phyloP scores from a whole-genome alignment of 179 eudicot species.

The Spergularia azorica region DNA sequence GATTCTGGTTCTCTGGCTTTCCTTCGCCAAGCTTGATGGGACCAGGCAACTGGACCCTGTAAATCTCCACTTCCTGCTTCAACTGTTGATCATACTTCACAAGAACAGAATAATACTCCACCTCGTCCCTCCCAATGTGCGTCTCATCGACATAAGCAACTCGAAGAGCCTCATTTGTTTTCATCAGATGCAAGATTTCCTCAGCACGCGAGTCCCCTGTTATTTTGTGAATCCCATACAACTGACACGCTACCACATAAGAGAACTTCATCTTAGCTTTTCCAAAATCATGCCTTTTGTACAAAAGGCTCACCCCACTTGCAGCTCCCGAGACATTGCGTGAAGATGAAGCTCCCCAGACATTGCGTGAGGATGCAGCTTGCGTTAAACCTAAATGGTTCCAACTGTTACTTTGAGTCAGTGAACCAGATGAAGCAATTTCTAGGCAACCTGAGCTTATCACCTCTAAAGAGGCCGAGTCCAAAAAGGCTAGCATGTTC shows the following conservation, averaged over 20 bases:
- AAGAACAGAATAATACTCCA: constrained; percentile 79
- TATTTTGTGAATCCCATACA: constrained; percentile 77
- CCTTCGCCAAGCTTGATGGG: constrained; percentile 93
- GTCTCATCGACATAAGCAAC: constrained; percentile 96
- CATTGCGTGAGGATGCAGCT: constrained; percentile 36
- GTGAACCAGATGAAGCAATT: constrained; percentile 49
- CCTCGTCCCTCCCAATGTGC: constrained; percentile 50
- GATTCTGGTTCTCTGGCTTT: constrained; percentile 98
- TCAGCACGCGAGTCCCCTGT: constrained; percentile 77
- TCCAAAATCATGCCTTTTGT: constrained; percentile 73
- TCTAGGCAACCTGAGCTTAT: constrained; percentile 60
- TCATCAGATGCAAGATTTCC: constrained; percentile 78
- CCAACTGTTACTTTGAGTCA: constrained; percentile 36
- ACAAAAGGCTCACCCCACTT: constrained; percentile 60
- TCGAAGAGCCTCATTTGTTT: constrained; percentile 93
- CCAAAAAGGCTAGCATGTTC: constrained; percentile 85
- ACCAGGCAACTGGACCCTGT: constrained; percentile 83
- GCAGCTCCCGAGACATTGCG: constrained; percentile 47
- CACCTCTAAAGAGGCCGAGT: constrained; percentile 84
- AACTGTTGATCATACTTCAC: constrained; percentile 83
- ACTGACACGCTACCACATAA: constrained; percentile 86
- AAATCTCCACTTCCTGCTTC: constrained; percentile 78
- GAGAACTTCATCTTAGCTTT: constrained; percentile 85
- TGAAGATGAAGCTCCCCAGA: too few relatives aligned
- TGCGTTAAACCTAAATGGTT: constrained; percentile 33